Conservation (phyloP, 257 asterid genomes). For the Nicotiana obtusifolia region DNA sequence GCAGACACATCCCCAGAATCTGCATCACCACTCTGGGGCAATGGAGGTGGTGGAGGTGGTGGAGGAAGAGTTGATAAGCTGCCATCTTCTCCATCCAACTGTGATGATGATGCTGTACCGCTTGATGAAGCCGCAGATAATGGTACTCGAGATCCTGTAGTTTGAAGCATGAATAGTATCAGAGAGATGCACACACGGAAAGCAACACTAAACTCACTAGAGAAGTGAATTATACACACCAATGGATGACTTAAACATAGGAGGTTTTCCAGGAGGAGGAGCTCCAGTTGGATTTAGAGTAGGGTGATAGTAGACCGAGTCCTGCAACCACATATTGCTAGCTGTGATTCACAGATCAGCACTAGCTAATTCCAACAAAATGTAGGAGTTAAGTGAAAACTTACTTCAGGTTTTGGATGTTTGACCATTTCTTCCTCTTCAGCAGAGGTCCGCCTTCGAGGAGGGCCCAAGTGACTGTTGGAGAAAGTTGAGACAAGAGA, state of each 20-base stretch:
- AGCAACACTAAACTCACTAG: not conserved
- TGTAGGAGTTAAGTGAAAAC: slow-evolving; percentile 17
- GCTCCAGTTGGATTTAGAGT: slow-evolving; percentile 98
- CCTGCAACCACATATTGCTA: slow-evolving; percentile 47
- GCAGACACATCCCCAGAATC: slow-evolving; percentile 48
- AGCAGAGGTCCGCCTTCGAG: slow-evolving; percentile 63
- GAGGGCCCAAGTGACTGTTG: slow-evolving; percentile 95
- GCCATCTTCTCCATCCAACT: slow-evolving; percentile 52
- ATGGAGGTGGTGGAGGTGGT: slow-evolving; percentile 81
- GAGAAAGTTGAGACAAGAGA: slow-evolving; percentile 13
- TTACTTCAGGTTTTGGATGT: slow-evolving; percentile 84
- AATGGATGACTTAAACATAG: slow-evolving; percentile 90
- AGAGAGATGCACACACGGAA: not conserved
- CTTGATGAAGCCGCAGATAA: slow-evolving; percentile 64
- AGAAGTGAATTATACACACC: slow-evolving; percentile 35
- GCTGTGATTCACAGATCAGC: slow-evolving; percentile 16
- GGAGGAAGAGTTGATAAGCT: slow-evolving; percentile 42
- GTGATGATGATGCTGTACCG: slow-evolving; percentile 66
- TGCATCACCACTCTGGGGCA: slow-evolving; percentile 41
- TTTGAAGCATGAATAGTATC: slow-evolving; percentile 5
- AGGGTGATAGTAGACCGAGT: slow-evolving; percentile 96
- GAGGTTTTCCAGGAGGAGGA: slow-evolving; percentile 99
- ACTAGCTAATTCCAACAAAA: slow-evolving; percentile 10
- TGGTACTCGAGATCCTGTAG: slow-evolving; percentile 85
- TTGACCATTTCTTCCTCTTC: slow-evolving; percentile 90